Evolutionary conservation across 164 flowering plant genomes (phyloP).

Genomic region (Magnolia sinica): DNA sequence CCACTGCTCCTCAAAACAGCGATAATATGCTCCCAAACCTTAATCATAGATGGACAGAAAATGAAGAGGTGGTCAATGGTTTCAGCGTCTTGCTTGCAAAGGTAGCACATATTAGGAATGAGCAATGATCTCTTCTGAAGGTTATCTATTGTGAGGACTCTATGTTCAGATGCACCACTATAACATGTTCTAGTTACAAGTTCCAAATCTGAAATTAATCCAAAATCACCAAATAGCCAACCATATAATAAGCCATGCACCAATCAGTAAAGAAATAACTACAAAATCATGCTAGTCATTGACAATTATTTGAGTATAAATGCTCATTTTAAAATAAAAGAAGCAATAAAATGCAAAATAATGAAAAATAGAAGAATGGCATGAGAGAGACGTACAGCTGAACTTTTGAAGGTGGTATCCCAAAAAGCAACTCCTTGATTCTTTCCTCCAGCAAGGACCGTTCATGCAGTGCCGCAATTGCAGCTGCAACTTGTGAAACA

Average conservation of each 20-base stretch:
- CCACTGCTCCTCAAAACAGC: too few species aligned
- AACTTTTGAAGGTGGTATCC: constrained; percentile 35
- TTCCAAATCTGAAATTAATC: background rate
- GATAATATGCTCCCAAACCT: too few species aligned
- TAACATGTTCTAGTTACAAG: background rate
- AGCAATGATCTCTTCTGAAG: too few species aligned
- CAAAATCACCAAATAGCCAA: background rate
- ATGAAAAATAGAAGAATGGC: background rate
- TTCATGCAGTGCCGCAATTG: constrained; percentile 85
- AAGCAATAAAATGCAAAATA: background rate
- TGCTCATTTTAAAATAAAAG: background rate
- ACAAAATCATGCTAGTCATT: background rate
- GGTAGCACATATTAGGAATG: too few species aligned
- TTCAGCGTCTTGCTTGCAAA: too few species aligned
- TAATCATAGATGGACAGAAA: too few species aligned
- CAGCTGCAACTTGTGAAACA: constrained; percentile 82
- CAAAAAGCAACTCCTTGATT: constrained; percentile 43
- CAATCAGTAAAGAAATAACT: constrained; percentile 5
- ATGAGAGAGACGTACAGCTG: constrained; percentile 42
- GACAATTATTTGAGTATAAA: background rate
- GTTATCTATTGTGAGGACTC: background rate
- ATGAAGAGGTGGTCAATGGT: too few species aligned
- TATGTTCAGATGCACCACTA: too few species aligned
- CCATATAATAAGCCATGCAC: background rate
- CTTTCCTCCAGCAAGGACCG: constrained; percentile 62